phyloP scores from a whole-genome alignment of 2,329 filamentous ascomycete genomes.

The Pseudogymnoascus sp. region DNA sequence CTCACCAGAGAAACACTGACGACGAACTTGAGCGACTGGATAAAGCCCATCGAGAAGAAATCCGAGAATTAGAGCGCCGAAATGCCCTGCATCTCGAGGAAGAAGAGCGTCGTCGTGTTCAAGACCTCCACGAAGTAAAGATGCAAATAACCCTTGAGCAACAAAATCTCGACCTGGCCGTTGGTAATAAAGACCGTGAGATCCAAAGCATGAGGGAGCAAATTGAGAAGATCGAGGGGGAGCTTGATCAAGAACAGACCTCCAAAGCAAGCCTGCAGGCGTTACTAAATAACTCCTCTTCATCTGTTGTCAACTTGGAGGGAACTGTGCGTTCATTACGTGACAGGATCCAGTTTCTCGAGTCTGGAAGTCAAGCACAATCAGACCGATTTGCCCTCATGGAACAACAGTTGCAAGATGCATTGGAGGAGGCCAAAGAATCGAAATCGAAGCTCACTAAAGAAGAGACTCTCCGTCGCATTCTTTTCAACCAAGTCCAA shows the following conservation, averaged over 20 bases:
- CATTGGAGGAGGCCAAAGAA: conserved; percentile 59
- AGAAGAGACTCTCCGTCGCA: conserved; percentile 83
- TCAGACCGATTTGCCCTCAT: conserved; percentile 78
- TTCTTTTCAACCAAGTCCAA: conserved; percentile 95
- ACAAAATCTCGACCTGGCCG: conserved; percentile 26
- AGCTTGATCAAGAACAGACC: conserved; percentile 57
- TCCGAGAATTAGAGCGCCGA: conserved; percentile 27
- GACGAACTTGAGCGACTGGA: conserved; percentile 30
- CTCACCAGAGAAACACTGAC: conserved; percentile 57
- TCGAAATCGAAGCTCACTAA: conserved; percentile 77
- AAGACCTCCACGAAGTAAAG: conserved; percentile 61
- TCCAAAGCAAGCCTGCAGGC: conserved; percentile 30
- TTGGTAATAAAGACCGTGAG: conserved; percentile 44
- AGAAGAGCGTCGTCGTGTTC: conserved; percentile 49
- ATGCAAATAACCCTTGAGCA: conserved; percentile 42
- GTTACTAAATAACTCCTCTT: conserved; percentile 51
- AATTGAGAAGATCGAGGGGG: conserved; percentile 40
- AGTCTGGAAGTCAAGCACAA: conserved; percentile 83
- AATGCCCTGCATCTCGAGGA: conserved; percentile 52
- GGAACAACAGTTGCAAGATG: conserved; percentile 72
- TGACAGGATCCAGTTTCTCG: conserved; percentile 80
- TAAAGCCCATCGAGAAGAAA: conserved; percentile 19
- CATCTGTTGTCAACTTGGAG: conserved; percentile 61
- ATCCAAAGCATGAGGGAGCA: conserved; percentile 42
- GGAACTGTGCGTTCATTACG: conserved; percentile 67